These are phyloP conservation scores for Coriolopsis trogii DNA, from an alignment of 1,284 basidiomycete species.

Conservation along the genomic window DNA sequence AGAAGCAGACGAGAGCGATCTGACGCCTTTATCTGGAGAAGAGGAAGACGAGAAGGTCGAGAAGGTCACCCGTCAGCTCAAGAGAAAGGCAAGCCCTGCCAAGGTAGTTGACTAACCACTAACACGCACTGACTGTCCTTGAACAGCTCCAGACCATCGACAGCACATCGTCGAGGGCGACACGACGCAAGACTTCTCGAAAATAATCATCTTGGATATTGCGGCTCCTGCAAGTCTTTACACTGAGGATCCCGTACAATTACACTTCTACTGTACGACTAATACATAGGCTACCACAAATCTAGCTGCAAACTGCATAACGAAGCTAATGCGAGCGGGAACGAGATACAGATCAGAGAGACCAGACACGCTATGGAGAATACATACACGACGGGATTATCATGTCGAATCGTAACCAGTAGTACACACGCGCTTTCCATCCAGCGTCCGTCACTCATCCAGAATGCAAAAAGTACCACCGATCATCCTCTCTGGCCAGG, in stretches of 20 bases:
- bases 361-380: too few species aligned
- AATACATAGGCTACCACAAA: background rate
- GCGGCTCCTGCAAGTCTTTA: background rate
- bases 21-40: constrained; percentile 35
- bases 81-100: constrained; percentile 27
- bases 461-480: too few species aligned
- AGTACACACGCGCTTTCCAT: too few species aligned
- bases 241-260: background rate
- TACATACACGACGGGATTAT: constrained; percentile 2
- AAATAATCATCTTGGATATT: constrained; percentile 4
- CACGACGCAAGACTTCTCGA: constrained; percentile 1
- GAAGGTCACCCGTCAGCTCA: constrained; percentile 16
- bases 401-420: too few species aligned
- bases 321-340: too few species aligned
- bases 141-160: constrained; percentile 8
- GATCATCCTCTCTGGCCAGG: too few species aligned
- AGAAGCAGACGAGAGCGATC: constrained; percentile 34
- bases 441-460: too few species aligned
- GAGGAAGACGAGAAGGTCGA: constrained; percentile 20
- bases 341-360: background rate
- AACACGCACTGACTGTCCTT: background rate
- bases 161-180: background rate
- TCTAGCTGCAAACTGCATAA: background rate
- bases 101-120: too few species aligned
- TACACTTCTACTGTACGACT: background rate